Base-by-base conservation (phyloP, 1,284 basidiomycete species). In the Cutaneotrichosporon mucoides region DNA sequence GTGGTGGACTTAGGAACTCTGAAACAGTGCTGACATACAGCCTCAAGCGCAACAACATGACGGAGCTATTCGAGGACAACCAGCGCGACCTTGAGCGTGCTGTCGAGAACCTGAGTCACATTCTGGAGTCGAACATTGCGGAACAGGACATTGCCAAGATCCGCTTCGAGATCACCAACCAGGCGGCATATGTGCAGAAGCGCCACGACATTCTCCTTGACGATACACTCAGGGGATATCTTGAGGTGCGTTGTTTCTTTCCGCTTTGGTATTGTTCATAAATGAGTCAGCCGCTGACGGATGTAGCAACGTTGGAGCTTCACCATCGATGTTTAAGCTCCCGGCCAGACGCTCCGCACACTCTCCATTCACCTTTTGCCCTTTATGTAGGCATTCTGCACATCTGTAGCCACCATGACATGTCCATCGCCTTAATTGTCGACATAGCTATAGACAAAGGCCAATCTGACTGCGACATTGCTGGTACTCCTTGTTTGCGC, bases 11-110 rank as follows among this genome's bases (percentile, higher is more conserved):
- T 33, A 24, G 7, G 9, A 12, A 24, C 36, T 51, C 16, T n/a
- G 13, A 12, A 8, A 40, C 16, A 10, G 34, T 16, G 6, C 45
- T 45, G 36, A 40, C 34, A 33, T 24, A 9, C 57, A 78, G 76
- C 65, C 76, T 88, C 15, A 79, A 86, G 59, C 86, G 85, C 72
- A 87, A 91, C 67, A 98, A 97, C 76, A 84, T 90, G 83, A 98
- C 97, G 75, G 90, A 93, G 73, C 80, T 99, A 49, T 99, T 95
- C 69, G 95, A 98, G 78, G 94, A 97, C 79, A 98, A 98, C 73
- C 95, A 99, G 79, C 84, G 92, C 71, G 93, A 99, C 75, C 81
- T 99, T 46, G 95, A 99, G 78, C 84, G 85, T 64, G 95, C 95
- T 0, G 94, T 98, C 2, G 96, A 99, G 73, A 90, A 95, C 62